Evolutionary conservation across 1,139 yeast genomes (phyloP).

Genomic region (Saccharomyces hybrid): DNA sequence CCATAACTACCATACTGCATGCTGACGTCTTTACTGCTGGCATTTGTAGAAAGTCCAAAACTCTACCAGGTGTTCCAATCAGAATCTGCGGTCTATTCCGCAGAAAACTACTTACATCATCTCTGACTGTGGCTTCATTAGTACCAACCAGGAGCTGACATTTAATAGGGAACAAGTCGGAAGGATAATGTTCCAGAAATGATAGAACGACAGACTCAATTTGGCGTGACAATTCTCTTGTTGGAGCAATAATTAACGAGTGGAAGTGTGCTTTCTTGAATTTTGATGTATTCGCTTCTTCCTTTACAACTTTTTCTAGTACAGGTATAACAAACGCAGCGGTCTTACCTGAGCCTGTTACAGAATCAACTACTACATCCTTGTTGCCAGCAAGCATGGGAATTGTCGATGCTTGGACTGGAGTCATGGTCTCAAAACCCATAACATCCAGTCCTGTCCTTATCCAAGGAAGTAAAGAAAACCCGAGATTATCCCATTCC

Average conservation of each 20-base stretch:
- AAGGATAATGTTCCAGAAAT: constrained; percentile 56
- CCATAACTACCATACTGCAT: constrained; percentile 71
- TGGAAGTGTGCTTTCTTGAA: constrained; percentile 57
- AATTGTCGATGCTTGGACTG: constrained; percentile 93
- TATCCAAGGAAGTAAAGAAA: constrained; percentile 38
- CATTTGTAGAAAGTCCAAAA: constrained; percentile 58
- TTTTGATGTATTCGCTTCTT: constrained; percentile 25
- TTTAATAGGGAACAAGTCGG: constrained; percentile 36
- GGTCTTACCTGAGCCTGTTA: constrained; percentile 96
- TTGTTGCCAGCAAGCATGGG: constrained; percentile 83
- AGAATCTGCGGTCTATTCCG: constrained; percentile 58
- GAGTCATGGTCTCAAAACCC: constrained; percentile 84
- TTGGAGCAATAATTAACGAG: constrained; percentile 75
- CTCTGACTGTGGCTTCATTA: constrained; percentile 47
- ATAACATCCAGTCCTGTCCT: constrained; percentile 55
- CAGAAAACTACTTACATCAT: constrained; percentile 58
- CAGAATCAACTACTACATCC: constrained; percentile 94
- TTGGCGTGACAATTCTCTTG: constrained; percentile 86
- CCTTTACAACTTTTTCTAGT: constrained; percentile 50
- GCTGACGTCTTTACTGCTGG: constrained; percentile 46
- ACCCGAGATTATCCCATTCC: constrained; percentile 34
- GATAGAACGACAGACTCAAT: constrained; percentile 59
- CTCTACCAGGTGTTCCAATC: constrained; percentile 91
- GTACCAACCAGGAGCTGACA: constrained; percentile 84
- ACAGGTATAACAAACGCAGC: constrained; percentile 80